Base-by-base conservation (phyloP, 2,329 filamentous ascomycete genomes). In the Beauveria asiatica region DNA sequence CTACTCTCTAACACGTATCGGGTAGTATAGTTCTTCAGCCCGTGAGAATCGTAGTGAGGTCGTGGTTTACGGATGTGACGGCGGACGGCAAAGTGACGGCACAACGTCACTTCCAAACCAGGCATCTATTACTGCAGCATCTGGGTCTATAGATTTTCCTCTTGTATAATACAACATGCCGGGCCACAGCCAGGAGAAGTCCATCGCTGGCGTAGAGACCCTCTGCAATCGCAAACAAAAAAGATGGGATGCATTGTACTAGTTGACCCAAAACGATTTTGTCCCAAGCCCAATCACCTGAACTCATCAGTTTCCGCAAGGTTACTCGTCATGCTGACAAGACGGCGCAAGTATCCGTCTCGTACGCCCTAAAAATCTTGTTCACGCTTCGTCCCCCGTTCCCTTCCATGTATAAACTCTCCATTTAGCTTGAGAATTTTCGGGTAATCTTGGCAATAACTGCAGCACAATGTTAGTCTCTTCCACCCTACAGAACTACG, bases 381-480 rank as follows among this genome's bases (percentile, higher is more conserved):
- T 23, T 37, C 48, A 27, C 61, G 27, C 46, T 45, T 52, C 42
- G 44, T 45, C 27, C n/a, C 23, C 33, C 21, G 45, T 50, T 21
- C 44, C 42, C 21, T 33, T 42, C 16, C 60, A 45, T 72, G 13
- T 42, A 59, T 52, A 33, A 19, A 6, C 9, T 53, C 41, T 19
- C 45, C 53, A 52, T 57, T 74, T 83, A 84, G 78, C 80, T 83
- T 60, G 83, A 86, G 83, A 96, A 96, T 76, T 88, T 88, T 78
- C 92, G 88, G 69, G 92, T 95, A 72, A 97, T 79, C 83, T 97
- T 97, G 75, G 92, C 92, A 74, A 97, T 94, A 74, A 97, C 92
- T 97, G 60, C 10, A 59, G 17, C 42, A 19, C 10, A n/a, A 19
- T 30, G 37, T 59, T 42, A 49, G 48, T 69, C n/a, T 5, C 6